These are phyloP conservation scores for Fusarium multiceps DNA, from an alignment of 2,329 filamentous ascomycete genomes.

Conservation along the genomic window DNA sequence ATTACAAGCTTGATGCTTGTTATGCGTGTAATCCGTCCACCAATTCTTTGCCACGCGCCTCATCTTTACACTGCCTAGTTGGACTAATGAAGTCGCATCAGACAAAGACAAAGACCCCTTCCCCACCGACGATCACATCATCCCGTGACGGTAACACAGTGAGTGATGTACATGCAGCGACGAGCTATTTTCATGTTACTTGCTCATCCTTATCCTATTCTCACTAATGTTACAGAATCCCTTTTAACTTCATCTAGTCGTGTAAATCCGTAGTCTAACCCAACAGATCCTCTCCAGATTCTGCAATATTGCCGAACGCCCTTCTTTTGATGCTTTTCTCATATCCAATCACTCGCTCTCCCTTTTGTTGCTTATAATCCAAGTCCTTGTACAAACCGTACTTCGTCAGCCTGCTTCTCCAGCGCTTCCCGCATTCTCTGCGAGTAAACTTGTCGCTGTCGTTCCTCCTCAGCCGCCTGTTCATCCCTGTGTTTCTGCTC, in stretches of 20 bases:
- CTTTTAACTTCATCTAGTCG: slow-evolving; percentile 11
- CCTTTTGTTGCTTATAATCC: slow-evolving; percentile 46
- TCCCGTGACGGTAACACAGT: slow-evolving; percentile 12
- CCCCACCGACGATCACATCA: slow-evolving; percentile 36
- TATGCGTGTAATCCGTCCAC: slow-evolving; percentile 4
- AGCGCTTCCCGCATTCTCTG: slow-evolving; percentile 79
- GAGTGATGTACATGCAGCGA: neutral
- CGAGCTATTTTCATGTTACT: slow-evolving; percentile 16
- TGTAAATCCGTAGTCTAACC: neutral
- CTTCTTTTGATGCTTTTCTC: neutral
- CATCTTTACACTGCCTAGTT: slow-evolving; percentile 13
- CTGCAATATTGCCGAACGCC: slow-evolving; percentile 9
- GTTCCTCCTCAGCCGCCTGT: slow-evolving; percentile 55
- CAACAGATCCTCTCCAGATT: slow-evolving; percentile 16
- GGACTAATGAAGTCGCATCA: neutral
- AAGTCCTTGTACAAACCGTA: slow-evolving; percentile 77
- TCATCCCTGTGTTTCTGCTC: slow-evolving; percentile 62
- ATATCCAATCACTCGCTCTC: slow-evolving; percentile 1
- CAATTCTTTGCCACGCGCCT: slow-evolving; percentile 31
- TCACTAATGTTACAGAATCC: slow-evolving; percentile 11
- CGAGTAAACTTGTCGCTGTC: slow-evolving; percentile 71
- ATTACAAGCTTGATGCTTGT: slow-evolving; percentile 35
- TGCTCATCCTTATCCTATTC: neutral
- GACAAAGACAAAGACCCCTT: slow-evolving; percentile 15
- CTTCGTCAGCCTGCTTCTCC: slow-evolving; percentile 81